Evolutionary conservation across 1,284 basidiomycete genomes (phyloP), one percentile per base, ranked within the genome.

Genomic region (Caloboletus inedulis): DNA sequence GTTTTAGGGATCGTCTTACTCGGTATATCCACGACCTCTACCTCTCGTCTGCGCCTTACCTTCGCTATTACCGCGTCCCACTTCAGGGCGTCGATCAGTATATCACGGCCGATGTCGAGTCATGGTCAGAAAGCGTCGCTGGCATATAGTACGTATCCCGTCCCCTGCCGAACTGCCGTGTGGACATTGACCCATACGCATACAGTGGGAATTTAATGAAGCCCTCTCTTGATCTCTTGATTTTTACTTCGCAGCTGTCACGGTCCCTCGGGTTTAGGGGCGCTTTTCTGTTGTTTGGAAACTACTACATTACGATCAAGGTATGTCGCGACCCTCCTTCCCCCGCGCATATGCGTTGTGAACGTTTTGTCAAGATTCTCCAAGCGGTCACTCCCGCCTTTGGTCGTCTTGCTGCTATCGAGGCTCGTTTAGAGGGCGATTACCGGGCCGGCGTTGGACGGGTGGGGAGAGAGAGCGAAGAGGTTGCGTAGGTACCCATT

Each of bases 1-100:
- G 85, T 6, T 82, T 98, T 64, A 80, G 94, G 41, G 94, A 92
- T 0, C 85, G 91, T 9, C 76, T 99, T 31, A 95, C 93, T 0
- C 84, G 93, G 39, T 98, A 98, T 69, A 87, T 91, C 0, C 90
- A 96, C 66, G 94, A 98, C 64, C 78, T 98, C 10, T 98, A 99
- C 70, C 80, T 97, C 49, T 89, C 85, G 3, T 75, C 84, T 0
- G 72, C 80, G 2, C 88, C 88, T 4, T 68, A 87, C 52, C 71
- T 88, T 54, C 77, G 85, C 16, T 91, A 89, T 64, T 89, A 90
- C 65, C 79, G 85, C 39, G 75, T 86, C 12, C 81, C 84, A 1
- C 76, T 90, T 7, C 88, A 85, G n/a, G 87, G 88, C 2, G 79
- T 91, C 19, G 91, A 94, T 60, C 92, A 94, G 69, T 94, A 94